A percentile compares a stretch with the other conserved stretches of the same genome.
phyloP scores from a whole-genome alignment of 768 basidiomycete species.

The Podaxis rugospora region DNA sequence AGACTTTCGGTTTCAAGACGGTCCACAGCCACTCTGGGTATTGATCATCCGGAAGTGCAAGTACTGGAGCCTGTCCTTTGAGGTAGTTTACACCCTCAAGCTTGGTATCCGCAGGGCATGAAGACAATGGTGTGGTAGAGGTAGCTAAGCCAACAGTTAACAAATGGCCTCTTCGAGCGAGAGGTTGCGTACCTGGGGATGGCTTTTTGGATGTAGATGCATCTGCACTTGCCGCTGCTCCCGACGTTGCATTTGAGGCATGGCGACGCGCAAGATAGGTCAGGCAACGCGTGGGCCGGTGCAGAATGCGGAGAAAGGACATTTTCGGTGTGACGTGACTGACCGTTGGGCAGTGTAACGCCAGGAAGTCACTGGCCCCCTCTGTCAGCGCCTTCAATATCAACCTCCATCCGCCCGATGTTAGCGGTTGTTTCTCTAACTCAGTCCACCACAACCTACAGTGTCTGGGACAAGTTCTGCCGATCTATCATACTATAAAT shows the following conservation, averaged over 20 bases:
- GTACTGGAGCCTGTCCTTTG: conserved; percentile 74
- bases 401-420: too few relatives aligned
- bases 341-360: not conserved
- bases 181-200: not conserved
- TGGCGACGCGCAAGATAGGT: not conserved
- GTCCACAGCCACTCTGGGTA: conserved; percentile 93
- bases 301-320: conserved; percentile 21
- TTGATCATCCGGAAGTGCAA: conserved; percentile 74
- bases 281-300: conserved; percentile 15
- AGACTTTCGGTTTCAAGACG: conserved; percentile 53
- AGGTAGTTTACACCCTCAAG: conserved; percentile 80
- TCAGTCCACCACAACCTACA: too few relatives aligned
- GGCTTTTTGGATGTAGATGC: not conserved
- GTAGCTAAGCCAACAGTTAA: not conserved
- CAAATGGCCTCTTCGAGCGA: too few relatives aligned
- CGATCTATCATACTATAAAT: too few relatives aligned
- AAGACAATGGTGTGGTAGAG: conserved; percentile 39
- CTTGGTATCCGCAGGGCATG: conserved; percentile 68
- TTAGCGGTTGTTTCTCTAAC: too few relatives aligned
- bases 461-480: too few relatives aligned
- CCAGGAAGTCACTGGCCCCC: not conserved
- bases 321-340: conserved; percentile 17
- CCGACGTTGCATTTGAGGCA: not conserved
- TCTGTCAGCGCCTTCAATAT: not conserved
- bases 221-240: too few relatives aligned